Conservation (phyloP, 2,329 filamentous ascomycete species). For the Chalaropsis thielavioides region DNA sequence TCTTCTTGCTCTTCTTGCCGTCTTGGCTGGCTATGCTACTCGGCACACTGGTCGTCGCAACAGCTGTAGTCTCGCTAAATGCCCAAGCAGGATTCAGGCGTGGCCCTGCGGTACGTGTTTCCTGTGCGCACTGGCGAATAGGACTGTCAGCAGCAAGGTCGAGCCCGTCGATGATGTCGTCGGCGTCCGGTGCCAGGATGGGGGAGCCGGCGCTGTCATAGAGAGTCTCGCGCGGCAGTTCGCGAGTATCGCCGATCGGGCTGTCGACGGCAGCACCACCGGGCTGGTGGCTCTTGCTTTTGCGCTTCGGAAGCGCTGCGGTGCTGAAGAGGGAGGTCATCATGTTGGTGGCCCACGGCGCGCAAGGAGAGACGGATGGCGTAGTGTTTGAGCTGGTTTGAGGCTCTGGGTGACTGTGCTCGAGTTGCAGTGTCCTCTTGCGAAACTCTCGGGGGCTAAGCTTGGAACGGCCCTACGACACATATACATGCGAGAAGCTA, state of each 20-base stretch:
- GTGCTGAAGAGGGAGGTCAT: slow-evolving; percentile 14
- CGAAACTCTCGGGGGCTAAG: not conserved
- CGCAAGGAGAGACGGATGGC: not conserved
- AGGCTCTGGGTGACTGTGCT: not conserved
- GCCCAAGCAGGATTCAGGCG: not conserved
- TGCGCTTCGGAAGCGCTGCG: slow-evolving; percentile 11
- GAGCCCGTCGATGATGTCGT: slow-evolving; percentile 16
- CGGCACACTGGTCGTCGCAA: not conserved
- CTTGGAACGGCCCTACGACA: too few species aligned
- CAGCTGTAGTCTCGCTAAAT: not conserved
- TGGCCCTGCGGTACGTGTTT: not conserved
- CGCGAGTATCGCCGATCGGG: not conserved
- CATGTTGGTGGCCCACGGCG: not conserved
- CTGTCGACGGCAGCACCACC: not conserved
- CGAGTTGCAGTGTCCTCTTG: not conserved
- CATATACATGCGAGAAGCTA: too few species aligned
- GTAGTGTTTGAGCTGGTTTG: not conserved
- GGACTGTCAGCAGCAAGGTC: slow-evolving; percentile 2
- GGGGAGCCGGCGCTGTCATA: slow-evolving; percentile 2
- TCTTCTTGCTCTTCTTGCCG: not conserved
- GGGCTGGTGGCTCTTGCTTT: not conserved
- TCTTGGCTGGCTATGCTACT: not conserved
- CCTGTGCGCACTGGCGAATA: not conserved
- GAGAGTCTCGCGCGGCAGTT: not conserved
- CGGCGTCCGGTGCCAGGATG: slow-evolving; percentile 13